These are phyloP conservation scores for Flaveria floridana DNA, from an alignment of 140 eudicot genomes.

Conservation along the genomic window DNA sequence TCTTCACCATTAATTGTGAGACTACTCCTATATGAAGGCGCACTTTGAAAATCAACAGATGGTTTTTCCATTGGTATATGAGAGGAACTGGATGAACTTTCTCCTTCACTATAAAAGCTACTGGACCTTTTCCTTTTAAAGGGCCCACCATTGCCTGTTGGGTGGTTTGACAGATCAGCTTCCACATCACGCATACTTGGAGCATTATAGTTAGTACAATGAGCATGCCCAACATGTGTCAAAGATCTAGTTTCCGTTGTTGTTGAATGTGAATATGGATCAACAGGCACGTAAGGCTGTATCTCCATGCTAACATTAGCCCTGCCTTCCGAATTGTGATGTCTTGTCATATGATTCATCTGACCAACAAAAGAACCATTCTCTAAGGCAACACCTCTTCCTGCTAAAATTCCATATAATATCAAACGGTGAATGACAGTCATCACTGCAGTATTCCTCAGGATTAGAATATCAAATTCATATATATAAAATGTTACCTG, in stretches of 20 bases:
- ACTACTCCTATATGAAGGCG: constrained; percentile 37
- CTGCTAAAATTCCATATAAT: constrained; percentile 26
- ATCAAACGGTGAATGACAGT: constrained; percentile 1
- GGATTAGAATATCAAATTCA: constrained; percentile 5
- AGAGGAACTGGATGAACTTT: constrained; percentile 54
- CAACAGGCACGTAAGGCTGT: constrained; percentile 34
- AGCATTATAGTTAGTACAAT: constrained; percentile 31
- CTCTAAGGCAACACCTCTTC: constrained; percentile 39
- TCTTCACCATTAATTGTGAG: constrained; percentile 42
- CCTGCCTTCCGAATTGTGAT: constrained; percentile 39
- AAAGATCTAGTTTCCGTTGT: constrained; percentile 36
- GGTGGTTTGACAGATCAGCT: constrained; percentile 24
- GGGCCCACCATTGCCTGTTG: constrained; percentile 27
- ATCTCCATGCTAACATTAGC: constrained; percentile 37
- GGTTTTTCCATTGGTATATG: constrained; percentile 40
- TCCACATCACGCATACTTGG: constrained; percentile 34
- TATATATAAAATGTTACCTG: constrained; percentile 34
- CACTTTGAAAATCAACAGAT: constrained; percentile 35
- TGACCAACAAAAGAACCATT: constrained; percentile 39
- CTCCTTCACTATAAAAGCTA: constrained; percentile 44
- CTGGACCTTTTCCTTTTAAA: constrained; percentile 49
- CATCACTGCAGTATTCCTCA: background rate
- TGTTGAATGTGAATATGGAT: constrained; percentile 33
- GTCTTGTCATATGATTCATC: constrained; percentile 33
- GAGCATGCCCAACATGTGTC: constrained; percentile 30